These are phyloP conservation scores for Lipomyces orientalis DNA, from an alignment of 805 yeast species.

Conservation along the genomic window DNA sequence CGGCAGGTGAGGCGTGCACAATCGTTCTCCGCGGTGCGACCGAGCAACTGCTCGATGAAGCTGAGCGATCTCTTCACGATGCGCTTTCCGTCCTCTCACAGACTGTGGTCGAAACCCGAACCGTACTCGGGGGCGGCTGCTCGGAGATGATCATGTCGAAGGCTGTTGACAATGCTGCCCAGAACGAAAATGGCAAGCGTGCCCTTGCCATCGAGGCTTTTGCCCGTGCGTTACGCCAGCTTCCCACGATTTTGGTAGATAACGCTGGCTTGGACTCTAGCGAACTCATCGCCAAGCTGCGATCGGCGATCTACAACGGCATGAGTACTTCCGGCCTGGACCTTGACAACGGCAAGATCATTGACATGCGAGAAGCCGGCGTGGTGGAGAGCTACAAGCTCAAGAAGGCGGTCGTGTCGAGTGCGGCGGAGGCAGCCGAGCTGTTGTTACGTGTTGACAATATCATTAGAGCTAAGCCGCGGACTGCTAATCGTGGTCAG, in stretches of 20 bases:
- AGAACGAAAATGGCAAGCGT: slow-evolving; percentile 89
- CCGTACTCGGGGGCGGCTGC: slow-evolving; percentile 94
- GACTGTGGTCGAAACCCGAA: slow-evolving; percentile 89
- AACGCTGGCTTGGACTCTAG: slow-evolving; percentile 96
- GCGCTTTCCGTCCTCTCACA: slow-evolving; percentile 94
- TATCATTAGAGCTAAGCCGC: slow-evolving; percentile 94
- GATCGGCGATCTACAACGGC: slow-evolving; percentile 91
- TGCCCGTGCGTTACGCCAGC: slow-evolving; percentile 90
- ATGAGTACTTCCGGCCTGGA: slow-evolving; percentile 91
- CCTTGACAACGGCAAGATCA: slow-evolving; percentile 79
- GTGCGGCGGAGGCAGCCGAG: slow-evolving; percentile 98
- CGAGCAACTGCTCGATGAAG: slow-evolving; percentile 93
- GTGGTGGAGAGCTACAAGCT: slow-evolving; percentile 91
- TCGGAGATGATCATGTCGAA: slow-evolving; percentile 96
- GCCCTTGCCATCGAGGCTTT: slow-evolving; percentile 93
- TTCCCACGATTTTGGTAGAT: slow-evolving; percentile 94
- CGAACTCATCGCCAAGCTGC: slow-evolving; percentile 85
- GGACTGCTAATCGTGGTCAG: slow-evolving; percentile 56
- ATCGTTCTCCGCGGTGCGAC: slow-evolving; percentile 97
- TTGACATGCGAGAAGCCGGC: slow-evolving; percentile 93
- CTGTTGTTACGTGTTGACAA: slow-evolving; percentile 94
- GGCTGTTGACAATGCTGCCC: slow-evolving; percentile 92
- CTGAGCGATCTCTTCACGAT: slow-evolving; percentile 95
- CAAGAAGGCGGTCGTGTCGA: slow-evolving; percentile 89
- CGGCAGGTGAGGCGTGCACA: slow-evolving; percentile 95